Base-by-base conservation (phyloP, 805 yeast genomes). In the Saccharomycopsis oosterbeekiorum region DNA sequence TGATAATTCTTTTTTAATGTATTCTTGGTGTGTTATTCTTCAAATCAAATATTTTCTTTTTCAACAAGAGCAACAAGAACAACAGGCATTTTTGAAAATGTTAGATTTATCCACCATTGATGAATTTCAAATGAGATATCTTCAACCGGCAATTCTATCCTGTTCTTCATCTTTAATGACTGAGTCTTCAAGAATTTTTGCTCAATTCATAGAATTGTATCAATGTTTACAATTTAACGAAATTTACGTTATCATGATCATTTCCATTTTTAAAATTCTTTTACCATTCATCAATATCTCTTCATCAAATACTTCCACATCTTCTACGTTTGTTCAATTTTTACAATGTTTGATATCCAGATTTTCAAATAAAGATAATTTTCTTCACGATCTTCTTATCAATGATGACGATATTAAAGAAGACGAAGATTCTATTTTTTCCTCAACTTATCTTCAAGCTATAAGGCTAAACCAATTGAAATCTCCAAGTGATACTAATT, bases 11-110 rank as follows among this genome's bases (percentile, higher is more conserved):
- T 69, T 86, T 11, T 73, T 84, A 0, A 69, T 82, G 54, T 86
- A 85, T 68, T 79, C 83, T 24, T 88, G 93, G 93, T 80, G 88
- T 37, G 80, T 85, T 14, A 70, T 84, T 11, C 68, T 84, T 11
- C 81, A 82, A 65, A 73, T 85, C 24, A 83, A 84, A 63, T 75
- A 76, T 8, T 73, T 77, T 21, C 67, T 80, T 2, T 67, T 80
- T n/a, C 77, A 76, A 54, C 79, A 78, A 50, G 53, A 47, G n/a
- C 34, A 29, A 37, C 11, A 37, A 14, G 56, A 58, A 11, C 12
- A 43, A 11, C 24, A 36, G 11, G 37, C 39, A 12, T 60, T 62
- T 39, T 59, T 60, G 19, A 43, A 42, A 11, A 58, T 15, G 8
- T 37, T 59, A 17, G n/a, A 34, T 26, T 47, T 43, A 47, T 47